These are phyloP conservation scores for Populus simonii DNA, from an alignment of 345 rosid species.

Conservation along the genomic window DNA sequence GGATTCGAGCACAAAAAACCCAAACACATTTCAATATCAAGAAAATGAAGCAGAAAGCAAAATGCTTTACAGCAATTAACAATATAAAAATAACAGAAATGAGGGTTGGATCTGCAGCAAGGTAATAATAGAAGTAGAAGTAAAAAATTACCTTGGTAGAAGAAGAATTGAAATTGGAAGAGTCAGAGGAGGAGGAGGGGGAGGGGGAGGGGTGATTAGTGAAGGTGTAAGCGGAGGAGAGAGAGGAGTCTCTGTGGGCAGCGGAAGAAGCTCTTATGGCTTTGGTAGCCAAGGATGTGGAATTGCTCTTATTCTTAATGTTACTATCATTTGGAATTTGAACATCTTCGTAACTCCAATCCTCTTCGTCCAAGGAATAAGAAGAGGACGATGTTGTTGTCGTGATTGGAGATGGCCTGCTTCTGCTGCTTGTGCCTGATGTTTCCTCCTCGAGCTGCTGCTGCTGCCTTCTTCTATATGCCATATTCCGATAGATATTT, in stretches of 20 bases:
- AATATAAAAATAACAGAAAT: neutral
- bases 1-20: neutral
- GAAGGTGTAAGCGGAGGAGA: conserved; percentile 31
- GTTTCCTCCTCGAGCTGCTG: neutral
- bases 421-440: conserved; percentile 2
- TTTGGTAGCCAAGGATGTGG: conserved; percentile 23
- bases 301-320: neutral
- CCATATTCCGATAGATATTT: conserved; percentile 8
- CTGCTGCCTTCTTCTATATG: conserved; percentile 23
- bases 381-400: neutral
- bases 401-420: neutral
- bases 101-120: neutral
- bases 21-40: neutral
- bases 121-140: neutral
- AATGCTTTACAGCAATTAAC: neutral
- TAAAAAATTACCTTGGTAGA: neutral
- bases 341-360: neutral
- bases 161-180: neutral
- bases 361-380: neutral
- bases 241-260: conserved; percentile 32
- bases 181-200: neutral
- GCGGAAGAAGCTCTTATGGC: conserved; percentile 35
- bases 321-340: neutral
- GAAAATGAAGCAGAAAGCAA: neutral
- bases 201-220: conserved; percentile 12